A percentile compares a stretch with the other conserved stretches of the same genome.
Evolutionary conservation across 2,329 filamentous ascomycete species (phyloP).

Genomic region (Stagonosporopsis chrysanthemi): DNA sequence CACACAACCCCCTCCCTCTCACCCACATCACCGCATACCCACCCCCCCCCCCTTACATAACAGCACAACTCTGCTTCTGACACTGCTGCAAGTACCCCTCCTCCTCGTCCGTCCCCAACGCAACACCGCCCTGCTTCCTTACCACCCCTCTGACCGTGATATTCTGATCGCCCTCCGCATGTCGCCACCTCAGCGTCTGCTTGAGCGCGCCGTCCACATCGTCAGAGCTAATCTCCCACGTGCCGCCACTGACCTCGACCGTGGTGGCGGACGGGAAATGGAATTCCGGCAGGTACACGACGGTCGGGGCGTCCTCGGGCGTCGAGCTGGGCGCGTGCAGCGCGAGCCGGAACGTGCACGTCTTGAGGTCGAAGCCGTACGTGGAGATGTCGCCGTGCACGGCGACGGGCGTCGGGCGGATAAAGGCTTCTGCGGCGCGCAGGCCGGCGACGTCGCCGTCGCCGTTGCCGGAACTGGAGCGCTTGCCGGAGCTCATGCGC

Average conservation of each 20-base stretch:
- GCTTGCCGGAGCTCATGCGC: conserved; percentile 49
- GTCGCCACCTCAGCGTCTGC: conserved; percentile 91
- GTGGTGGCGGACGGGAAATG: conserved; percentile 86
- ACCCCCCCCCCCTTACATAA: conserved; percentile 51
- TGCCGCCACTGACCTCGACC: conserved; percentile 82
- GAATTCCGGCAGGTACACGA: conserved; percentile 87
- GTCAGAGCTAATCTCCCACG: conserved; percentile 83
- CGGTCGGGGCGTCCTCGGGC: conserved; percentile 72
- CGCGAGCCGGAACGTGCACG: conserved; percentile 77
- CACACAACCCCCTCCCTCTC: no score
- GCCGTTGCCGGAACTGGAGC: neutral
- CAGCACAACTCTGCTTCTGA: conserved; percentile 53
- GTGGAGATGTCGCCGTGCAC: conserved; percentile 74
- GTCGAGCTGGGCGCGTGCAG: conserved; percentile 69
- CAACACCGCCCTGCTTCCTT: conserved; percentile 59
- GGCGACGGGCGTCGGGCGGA: conserved; percentile 81
- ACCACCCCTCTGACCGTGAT: conserved; percentile 78
- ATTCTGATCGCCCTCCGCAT: conserved; percentile 81
- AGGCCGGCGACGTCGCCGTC: conserved; percentile 63
- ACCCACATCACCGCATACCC: neutral
- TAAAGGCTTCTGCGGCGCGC: conserved; percentile 90
- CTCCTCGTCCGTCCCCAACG: conserved; percentile 69
- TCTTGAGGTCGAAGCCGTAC: conserved; percentile 83
- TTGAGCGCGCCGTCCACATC: conserved; percentile 73
- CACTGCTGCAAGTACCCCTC: conserved; percentile 77